Percentiles rank a stretch among this genome's conserved stretches.
Evolutionary conservation across 495 filamentous ascomycete species (phyloP).

Genomic region (Aspergillus biplanus): DNA sequence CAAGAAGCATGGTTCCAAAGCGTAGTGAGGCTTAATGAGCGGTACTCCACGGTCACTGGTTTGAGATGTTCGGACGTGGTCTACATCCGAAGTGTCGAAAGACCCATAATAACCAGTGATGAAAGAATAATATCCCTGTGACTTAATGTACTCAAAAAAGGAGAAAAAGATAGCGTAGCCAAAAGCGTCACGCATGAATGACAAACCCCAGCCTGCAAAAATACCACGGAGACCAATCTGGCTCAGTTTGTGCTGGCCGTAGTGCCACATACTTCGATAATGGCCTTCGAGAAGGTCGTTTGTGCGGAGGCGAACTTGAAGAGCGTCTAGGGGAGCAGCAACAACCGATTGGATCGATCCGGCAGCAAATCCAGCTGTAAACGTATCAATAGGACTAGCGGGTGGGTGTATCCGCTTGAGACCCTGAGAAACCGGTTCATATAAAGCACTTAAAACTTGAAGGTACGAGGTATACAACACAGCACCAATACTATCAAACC

Average conservation of each 20-base stretch:
- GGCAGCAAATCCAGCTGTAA: slow-evolving; percentile 75
- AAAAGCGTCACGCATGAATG: slow-evolving; percentile 78
- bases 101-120: slow-evolving; percentile 77
- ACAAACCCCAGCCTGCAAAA: slow-evolving; percentile 80
- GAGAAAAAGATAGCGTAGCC: slow-evolving; percentile 85
- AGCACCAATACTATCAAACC: slow-evolving; percentile 65
- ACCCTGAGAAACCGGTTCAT: slow-evolving; percentile 70
- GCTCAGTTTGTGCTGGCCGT: slow-evolving; percentile 69
- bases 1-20: slow-evolving; percentile 81
- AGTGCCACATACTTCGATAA: slow-evolving; percentile 83
- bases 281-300: slow-evolving; percentile 67
- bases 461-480: slow-evolving; percentile 88
- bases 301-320: slow-evolving; percentile 78
- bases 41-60: slow-evolving; percentile 41
- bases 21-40: slow-evolving; percentile 80
- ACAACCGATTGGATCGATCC: slow-evolving; percentile 78
- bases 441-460: slow-evolving; percentile 71
- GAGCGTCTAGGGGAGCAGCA: slow-evolving; percentile 86
- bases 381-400: slow-evolving; percentile 64
- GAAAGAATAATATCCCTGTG: slow-evolving; percentile 81
- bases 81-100: slow-evolving; percentile 39
- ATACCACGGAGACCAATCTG: slow-evolving; percentile 81
- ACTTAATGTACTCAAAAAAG: slow-evolving; percentile 84
- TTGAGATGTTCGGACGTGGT: slow-evolving; percentile 24
- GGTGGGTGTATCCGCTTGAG: slow-evolving; percentile 77